Evolutionary conservation across 768 basidiomycete genomes (phyloP).

Genomic region (Hysterangium stoloniferum): DNA sequence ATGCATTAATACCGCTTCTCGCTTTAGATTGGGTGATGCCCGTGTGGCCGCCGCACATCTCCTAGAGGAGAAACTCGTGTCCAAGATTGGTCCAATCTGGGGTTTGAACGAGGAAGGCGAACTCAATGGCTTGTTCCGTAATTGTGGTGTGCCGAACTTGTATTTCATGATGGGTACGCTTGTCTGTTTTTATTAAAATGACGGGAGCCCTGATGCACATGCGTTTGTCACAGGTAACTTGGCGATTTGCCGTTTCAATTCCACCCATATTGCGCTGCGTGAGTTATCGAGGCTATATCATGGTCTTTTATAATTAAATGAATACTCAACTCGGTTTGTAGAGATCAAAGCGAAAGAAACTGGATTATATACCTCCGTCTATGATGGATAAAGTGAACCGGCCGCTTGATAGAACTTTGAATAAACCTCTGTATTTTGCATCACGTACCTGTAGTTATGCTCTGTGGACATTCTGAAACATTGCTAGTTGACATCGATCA

Average conservation of each 20-base stretch:
- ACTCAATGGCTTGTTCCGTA: slow-evolving; percentile 40
- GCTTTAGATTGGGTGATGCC: slow-evolving; percentile 38
- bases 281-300: slow-evolving; percentile 23
- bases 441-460: no score
- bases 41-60: slow-evolving; percentile 32
- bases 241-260: slow-evolving; percentile 56
- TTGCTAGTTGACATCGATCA: no score
- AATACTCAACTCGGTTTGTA: slow-evolving; percentile 25
- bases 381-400: slow-evolving; percentile 8
- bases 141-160: slow-evolving; percentile 42
- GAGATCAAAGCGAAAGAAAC: slow-evolving; percentile 67
- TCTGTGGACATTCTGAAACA: no score
- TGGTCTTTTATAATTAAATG: neutral
- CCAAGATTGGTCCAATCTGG: slow-evolving; percentile 50
- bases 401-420: no score
- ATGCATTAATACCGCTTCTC: neutral
- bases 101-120: slow-evolving; percentile 62
- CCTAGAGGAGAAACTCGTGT: slow-evolving; percentile 38
- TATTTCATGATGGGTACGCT: slow-evolving; percentile 53
- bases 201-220: no score
- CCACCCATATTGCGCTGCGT: slow-evolving; percentile 61
- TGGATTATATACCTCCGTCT: slow-evolving; percentile 24
- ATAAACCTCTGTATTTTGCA: no score
- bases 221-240: slow-evolving; percentile 38
- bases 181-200: neutral